These are phyloP conservation scores for Alternaria burnsii DNA, from an alignment of 2,329 filamentous ascomycete genomes.

Conservation along the genomic window DNA sequence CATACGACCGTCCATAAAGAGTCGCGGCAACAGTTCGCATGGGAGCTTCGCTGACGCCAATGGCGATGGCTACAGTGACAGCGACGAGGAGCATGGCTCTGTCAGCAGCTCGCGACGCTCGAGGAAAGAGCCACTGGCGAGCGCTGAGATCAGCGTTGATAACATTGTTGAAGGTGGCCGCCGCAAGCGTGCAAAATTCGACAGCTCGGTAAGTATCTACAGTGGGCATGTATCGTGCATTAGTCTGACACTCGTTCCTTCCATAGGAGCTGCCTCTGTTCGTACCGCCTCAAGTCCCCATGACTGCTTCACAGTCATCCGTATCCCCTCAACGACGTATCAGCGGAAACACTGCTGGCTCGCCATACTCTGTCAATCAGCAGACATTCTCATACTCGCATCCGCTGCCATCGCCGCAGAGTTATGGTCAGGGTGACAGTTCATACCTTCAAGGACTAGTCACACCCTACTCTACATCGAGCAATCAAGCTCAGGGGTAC, in stretches of 20 bases:
- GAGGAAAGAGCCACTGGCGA: constrained; percentile 85
- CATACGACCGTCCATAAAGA: constrained; percentile 73
- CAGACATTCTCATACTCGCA: constrained; percentile 82
- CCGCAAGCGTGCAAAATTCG: constrained; percentile 91
- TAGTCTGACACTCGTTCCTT: constrained; percentile 35
- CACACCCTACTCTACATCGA: constrained; percentile 49
- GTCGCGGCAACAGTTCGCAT: constrained; percentile 68
- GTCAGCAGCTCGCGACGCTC: constrained; percentile 74
- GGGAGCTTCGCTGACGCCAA: constrained; percentile 66
- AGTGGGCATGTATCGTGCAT: constrained; percentile 20
- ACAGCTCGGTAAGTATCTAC: constrained; percentile 85
- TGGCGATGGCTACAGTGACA: constrained; percentile 82
- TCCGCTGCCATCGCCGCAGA: constrained; percentile 84
- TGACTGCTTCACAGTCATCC: constrained; percentile 95
- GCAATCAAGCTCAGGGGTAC: constrained; percentile 42
- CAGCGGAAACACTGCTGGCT: constrained; percentile 75
- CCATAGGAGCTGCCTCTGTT: constrained; percentile 91
- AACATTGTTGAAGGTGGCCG: constrained; percentile 98
- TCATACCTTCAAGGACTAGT: constrained; percentile 48
- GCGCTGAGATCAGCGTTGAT: constrained; percentile 95
- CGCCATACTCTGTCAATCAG: constrained; percentile 78
- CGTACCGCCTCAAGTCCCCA: constrained; percentile 80
- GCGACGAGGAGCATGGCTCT: constrained; percentile 80
- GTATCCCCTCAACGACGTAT: constrained; percentile 88
- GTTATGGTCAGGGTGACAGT: constrained; percentile 61